Base-by-base conservation (phyloP, 2,329 filamentous ascomycete genomes). In the Calonectria pseudoreteaudii region DNA sequence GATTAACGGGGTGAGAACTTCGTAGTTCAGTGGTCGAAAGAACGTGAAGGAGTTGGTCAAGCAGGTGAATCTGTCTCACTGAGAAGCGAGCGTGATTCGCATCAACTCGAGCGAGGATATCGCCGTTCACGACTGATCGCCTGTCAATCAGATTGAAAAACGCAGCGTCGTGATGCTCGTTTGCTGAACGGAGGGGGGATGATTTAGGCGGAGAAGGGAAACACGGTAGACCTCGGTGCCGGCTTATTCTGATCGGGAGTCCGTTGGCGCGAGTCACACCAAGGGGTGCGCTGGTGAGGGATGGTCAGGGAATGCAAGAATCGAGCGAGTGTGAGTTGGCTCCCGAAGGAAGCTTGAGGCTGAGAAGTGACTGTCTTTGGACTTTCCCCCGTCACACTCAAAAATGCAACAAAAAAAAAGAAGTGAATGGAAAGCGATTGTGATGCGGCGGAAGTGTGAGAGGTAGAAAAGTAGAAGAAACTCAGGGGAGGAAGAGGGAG, bases 151-250 rank as follows among this genome's bases (percentile, higher is more conserved):
- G 70, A 66, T 79, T 74, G 76, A 18, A 53, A 76, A 80, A 78
- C 79, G 75, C 78, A 80, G 74, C 77, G 78, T 79, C 76, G 78
- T 75, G 73, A 75, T 78, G 77, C 75, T 73, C 75, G 76, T 10
- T 75, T 76, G 72, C 76, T 65, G 67, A 76, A 74, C 76, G 76
- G 78, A 80, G 75, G 73, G 73, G 78, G 78, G 50, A 56, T 78
- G 71, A 69, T 71, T 76, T 74, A 78, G 70, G 69, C 74, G 71
- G 73, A 76, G 72, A 52, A 75, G 70, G 76, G 75, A 79, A 80
- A 80, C 79, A 60, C 75, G 76, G 74, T 44, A 53, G 77, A 79
- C 80, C 78, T 80, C 79, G 75, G 79, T 66, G 76, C 77, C 75
- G 76, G 76, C 72, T 78, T 80, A 77, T 80, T 77, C 78, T 77